Conservation (phyloP, 139 green algal species). For the Zygnema cylindricum region DNA sequence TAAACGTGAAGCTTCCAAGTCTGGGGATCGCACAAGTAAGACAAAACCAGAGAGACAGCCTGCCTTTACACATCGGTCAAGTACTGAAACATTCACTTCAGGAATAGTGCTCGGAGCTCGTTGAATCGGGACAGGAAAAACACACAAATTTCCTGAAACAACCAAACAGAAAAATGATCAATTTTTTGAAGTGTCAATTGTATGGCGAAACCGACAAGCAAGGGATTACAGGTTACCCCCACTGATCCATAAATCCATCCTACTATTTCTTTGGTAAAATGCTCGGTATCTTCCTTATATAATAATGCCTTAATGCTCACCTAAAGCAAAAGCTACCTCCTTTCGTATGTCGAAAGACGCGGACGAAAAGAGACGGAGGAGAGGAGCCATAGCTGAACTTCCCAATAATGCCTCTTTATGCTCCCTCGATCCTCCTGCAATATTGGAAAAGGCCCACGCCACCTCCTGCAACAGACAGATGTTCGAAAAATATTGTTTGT, state of each 20-base stretch:
- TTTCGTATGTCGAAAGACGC: slow-evolving; percentile 48
- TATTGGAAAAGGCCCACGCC: slow-evolving; percentile 59
- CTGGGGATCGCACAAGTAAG: slow-evolving; percentile 49
- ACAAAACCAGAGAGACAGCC: slow-evolving; percentile 44
- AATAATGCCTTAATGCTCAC: not conserved
- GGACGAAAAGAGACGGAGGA: slow-evolving; percentile 33
- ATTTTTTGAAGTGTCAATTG: no score
- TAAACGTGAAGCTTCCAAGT: slow-evolving; percentile 43
- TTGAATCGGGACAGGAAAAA: not conserved
- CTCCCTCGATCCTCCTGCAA: slow-evolving; percentile 37
- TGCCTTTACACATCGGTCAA: slow-evolving; percentile 33
- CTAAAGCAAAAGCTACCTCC: slow-evolving; percentile 56
- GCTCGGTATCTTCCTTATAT: no score
- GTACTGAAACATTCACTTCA: slow-evolving; percentile 22
- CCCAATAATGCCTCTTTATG: slow-evolving; percentile 53
- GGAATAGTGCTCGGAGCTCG: not conserved
- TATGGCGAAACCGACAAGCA: no score
- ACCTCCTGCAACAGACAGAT: slow-evolving; percentile 34
- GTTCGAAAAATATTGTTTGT: not conserved
- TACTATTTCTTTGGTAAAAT: no score
- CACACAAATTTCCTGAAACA: slow-evolving; percentile 50
- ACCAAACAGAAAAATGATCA: not conserved
- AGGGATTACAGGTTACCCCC: no score
- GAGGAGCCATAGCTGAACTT: not conserved
- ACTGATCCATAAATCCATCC: no score